Evolutionary conservation across 2,329 filamentous ascomycete species (phyloP), one percentile per base, ranked within the genome.

Genomic region (Phialocephala sp.): DNA sequence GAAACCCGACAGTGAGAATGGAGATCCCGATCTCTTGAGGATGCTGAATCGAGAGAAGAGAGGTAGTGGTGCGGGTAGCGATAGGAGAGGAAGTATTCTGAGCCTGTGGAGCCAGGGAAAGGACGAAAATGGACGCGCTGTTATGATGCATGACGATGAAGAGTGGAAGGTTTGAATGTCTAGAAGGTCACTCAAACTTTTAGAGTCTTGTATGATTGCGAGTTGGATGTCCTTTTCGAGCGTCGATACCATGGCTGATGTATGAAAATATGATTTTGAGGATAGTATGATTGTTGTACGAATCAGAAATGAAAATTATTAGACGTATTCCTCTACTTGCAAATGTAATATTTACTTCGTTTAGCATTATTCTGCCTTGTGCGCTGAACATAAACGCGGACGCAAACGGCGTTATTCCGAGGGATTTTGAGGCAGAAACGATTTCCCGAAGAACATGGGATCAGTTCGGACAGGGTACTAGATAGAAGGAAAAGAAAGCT

Each of bases 91-190:
- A 1, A 71, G 69, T 54, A 69, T 71, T 14, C 22, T 71, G 39
- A 70, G 68, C 35, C 36, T 70, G 59, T 71, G 66, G 66, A 65
- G 37, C 8, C 54, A 60, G 9, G 67, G 65, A 1, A 69, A 65
- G 62, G 68, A 71, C 57, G 62, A 65, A 43, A 50, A 65, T 8
- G 68, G 68, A 8, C 55, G 61, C 14, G 22, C 58, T 39, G 45
- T 68, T 8, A 66, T 71, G 9, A 18, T 56, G 36, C 66, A 68
- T 43, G 66, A 68, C 56, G 68, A 70, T 63, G 68, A 70, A 59
- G 68, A 70, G 52, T 68, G 68, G 66, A 60, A 62, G 15, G 50
- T 32, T 24, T 54, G 50, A 54, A 54, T 50, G 27, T 32, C 6
- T 24, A 20, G 45, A 20, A 22, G n/a, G n/a, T 9, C 15, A 35